Evolutionary conservation across 805 yeast genomes (phyloP).

Genomic region (Teunomyces gatunensis): DNA sequence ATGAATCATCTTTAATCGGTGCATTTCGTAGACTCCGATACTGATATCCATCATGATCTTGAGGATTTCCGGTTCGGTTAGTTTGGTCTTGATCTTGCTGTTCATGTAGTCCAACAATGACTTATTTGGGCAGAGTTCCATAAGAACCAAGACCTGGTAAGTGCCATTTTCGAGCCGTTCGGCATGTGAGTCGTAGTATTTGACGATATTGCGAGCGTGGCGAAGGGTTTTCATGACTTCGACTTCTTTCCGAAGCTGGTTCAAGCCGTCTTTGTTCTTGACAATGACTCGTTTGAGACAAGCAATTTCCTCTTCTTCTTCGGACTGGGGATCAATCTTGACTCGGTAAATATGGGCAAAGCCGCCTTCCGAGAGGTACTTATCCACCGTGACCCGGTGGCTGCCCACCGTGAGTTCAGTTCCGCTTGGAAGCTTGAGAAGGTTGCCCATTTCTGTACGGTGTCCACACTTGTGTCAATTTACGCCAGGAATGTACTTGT

Average conservation of each 20-base stretch:
- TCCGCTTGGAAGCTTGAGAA: constrained; percentile 36
- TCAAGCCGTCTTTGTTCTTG: constrained; percentile 65
- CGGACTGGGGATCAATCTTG: constrained; percentile 43
- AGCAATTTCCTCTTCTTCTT: constrained; percentile 47
- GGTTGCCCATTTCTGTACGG: constrained; percentile 19
- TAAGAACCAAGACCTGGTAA: constrained; percentile 85
- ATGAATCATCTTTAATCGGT: constrained; percentile 73
- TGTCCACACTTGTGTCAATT: not conserved
- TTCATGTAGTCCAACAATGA: constrained; percentile 92
- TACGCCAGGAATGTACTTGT: not conserved
- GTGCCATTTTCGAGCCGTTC: constrained; percentile 49
- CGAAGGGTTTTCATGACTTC: constrained; percentile 71
- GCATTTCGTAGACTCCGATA: constrained; percentile 83
- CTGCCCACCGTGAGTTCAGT: constrained; percentile 40
- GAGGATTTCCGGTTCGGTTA: constrained; percentile 72
- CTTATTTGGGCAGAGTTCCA: constrained; percentile 90
- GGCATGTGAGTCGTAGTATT: constrained; percentile 75
- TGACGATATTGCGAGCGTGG: constrained; percentile 58
- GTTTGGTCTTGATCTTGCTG: constrained; percentile 71
- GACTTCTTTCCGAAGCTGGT: constrained; percentile 67
- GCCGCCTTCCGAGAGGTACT: constrained; percentile 56
- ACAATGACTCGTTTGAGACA: constrained; percentile 76
- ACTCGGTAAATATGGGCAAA: constrained; percentile 79
- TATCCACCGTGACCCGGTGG: constrained; percentile 34
- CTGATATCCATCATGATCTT: constrained; percentile 82